phyloP scores from a whole-genome alignment of 768 basidiomycete genomes.

The Tulasnella sp. region DNA sequence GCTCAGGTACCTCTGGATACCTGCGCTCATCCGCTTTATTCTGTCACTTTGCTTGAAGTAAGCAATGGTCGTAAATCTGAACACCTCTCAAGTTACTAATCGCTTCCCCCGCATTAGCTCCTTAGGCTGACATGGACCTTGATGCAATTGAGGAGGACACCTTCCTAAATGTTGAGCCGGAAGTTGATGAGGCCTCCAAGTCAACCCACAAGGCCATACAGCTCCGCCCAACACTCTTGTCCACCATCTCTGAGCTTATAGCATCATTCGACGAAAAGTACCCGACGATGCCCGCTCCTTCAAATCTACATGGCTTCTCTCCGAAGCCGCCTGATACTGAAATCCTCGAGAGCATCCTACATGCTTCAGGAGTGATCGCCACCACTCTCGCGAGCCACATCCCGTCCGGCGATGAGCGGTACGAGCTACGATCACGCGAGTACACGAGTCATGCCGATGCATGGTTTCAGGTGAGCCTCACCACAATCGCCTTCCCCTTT shows the following conservation, averaged over 20 bases:
- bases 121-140: background rate
- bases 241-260: slow-evolving; percentile 5
- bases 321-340: slow-evolving; percentile 13
- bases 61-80: too few species aligned
- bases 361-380: background rate
- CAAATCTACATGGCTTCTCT: slow-evolving; percentile 7
- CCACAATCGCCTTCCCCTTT: too few species aligned
- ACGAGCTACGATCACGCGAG: background rate
- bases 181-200: slow-evolving; percentile 1
- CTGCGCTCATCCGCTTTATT: too few species aligned
- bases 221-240: slow-evolving; percentile 3
- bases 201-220: background rate
- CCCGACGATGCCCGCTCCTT: background rate
- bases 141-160: slow-evolving; percentile 6
- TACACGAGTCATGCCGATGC: slow-evolving; percentile 11
- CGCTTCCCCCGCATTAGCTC: too few species aligned
- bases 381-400: slow-evolving; percentile 1
- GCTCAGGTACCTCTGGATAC: too few species aligned
- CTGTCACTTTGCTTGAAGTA: too few species aligned
- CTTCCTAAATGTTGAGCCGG: background rate
- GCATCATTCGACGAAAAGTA: slow-evolving; percentile 10
- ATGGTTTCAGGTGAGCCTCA: slow-evolving; percentile 1
- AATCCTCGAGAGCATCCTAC: slow-evolving; percentile 5
- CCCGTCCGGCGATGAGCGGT: background rate
- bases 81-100: too few species aligned